Base-by-base conservation (phyloP, 352 stramenopile genomes). In the Aphanomyces astaci region DNA sequence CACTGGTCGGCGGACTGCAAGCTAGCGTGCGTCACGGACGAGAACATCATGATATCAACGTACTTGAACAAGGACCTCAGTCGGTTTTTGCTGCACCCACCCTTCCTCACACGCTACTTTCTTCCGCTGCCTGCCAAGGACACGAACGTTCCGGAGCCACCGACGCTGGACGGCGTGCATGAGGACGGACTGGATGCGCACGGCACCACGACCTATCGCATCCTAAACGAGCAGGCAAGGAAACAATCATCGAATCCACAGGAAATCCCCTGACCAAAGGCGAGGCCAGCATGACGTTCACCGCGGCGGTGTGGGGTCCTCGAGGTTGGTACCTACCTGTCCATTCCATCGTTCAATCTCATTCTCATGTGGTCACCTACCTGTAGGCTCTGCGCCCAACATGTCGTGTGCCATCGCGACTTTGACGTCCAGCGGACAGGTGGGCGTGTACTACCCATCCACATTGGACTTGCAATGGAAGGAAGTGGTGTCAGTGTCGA, bases 391-490 rank as follows among this genome's bases (percentile, higher is more conserved):
- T 2, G 86, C 79, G 0, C 84, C 86, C 2, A 94, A 82, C 52
- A 75, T 72, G 9, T 86, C 81, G 4, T 92, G 86, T 52, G 86
- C 86, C 48, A 62, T 94, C 22, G 66, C 92, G 27, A 74, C 78
- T 27, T 75, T 94, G 30, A 87, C 78, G 28, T 77, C 84, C 3
- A 78, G 77, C 7, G 78, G 76, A 15, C 74, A 84, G 39, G 71
- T 91, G 51, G 85, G 75, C 70, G 71, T 94, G 25, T 80, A 92
- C 64, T 87, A 90, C 39, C 76, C 84, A 10, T 84, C 84, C n/a
- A 88, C 81, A 57, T 89, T 92, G 66, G 78, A 90, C 64, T 75
- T 94, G 70, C 86, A 79, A 63, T 94, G 86, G 86, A 82, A 83
- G 30, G 72, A 90, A 65, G 74, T 75, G 22, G 80, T 74, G 1